Evolutionary conservation across 257 asterid genomes (phyloP).

Genomic region (Nicotiana attenuata): DNA sequence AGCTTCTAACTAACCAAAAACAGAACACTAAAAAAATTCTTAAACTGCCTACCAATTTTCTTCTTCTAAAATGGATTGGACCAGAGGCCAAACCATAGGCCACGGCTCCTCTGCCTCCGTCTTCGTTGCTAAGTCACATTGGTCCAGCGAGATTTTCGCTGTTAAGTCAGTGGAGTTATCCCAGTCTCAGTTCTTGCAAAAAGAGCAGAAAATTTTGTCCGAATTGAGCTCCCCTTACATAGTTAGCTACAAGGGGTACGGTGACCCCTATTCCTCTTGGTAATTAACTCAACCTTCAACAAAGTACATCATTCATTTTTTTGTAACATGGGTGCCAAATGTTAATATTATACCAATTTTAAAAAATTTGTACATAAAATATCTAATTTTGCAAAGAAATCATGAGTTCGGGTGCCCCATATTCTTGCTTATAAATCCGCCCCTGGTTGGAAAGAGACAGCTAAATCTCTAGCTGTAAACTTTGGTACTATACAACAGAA

Average conservation of each 20-base stretch:
- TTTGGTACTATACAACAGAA: too few species aligned
- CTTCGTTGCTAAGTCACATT: conserved; percentile 30
- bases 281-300: too few species aligned
- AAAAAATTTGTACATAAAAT: too few species aligned
- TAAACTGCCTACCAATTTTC: not conserved
- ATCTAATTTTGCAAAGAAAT: too few species aligned
- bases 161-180: conserved; percentile 59
- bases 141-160: conserved; percentile 40
- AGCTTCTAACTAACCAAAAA: conserved; percentile 16
- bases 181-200: conserved; percentile 32
- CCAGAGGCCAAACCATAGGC: conserved; percentile 61
- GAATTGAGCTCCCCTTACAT: conserved; percentile 29
- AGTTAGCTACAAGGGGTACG: conserved; percentile 47
- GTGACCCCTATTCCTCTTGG: too few species aligned
- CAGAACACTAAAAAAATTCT: not conserved
- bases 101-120: conserved; percentile 72
- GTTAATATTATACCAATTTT: too few species aligned
- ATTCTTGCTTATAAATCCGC: too few species aligned
- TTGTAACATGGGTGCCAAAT: too few species aligned
- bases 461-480: too few species aligned
- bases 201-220: conserved; percentile 49
- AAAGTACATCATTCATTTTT: too few species aligned
- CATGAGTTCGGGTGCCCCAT: too few species aligned
- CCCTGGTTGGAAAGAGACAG: too few species aligned
- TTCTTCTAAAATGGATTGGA: conserved; percentile 54